Conservation (phyloP, 805 yeast species). For the Lachancea nothofagi region DNA sequence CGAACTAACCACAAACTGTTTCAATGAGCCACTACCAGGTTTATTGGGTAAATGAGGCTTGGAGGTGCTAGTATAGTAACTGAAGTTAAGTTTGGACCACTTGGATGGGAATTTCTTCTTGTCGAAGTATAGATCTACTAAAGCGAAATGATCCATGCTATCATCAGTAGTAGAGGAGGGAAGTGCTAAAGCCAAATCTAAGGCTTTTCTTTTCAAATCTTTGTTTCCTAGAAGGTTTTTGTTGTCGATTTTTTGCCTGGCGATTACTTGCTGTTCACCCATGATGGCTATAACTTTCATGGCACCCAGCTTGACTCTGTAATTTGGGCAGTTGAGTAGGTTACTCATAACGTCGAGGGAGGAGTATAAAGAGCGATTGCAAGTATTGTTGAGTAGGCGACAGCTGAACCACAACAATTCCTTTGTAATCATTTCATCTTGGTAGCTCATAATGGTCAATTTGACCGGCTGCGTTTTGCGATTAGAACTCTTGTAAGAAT, state of each 20-base stretch:
- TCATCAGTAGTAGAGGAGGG: slow-evolving; percentile 44
- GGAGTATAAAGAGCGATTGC: slow-evolving; percentile 61
- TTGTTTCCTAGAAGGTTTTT: slow-evolving; percentile 22
- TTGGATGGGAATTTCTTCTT: slow-evolving; percentile 44
- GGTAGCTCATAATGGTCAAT: slow-evolving; percentile 39
- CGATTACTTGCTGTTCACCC: slow-evolving; percentile 52
- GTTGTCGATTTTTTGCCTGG: slow-evolving; percentile 28
- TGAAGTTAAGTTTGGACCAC: slow-evolving; percentile 53
- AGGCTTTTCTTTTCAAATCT: slow-evolving; percentile 40
- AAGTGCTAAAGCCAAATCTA: slow-evolving; percentile 48
- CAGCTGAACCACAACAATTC: slow-evolving; percentile 58
- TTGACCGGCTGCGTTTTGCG: slow-evolving; percentile 43
- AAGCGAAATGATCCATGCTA: slow-evolving; percentile 37
- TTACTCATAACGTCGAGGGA: slow-evolving; percentile 55
- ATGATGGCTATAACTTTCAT: slow-evolving; percentile 54
- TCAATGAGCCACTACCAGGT: slow-evolving; percentile 32
- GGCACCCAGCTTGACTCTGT: slow-evolving; percentile 54
- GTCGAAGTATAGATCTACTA: slow-evolving; percentile 43
- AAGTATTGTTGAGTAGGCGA: slow-evolving; percentile 60
- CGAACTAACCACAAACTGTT: slow-evolving; percentile 45
- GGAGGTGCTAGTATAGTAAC: slow-evolving; percentile 40
- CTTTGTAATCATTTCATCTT: slow-evolving; percentile 45
- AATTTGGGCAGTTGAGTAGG: slow-evolving; percentile 53
- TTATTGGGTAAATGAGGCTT: slow-evolving; percentile 10
- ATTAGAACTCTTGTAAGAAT: slow-evolving; percentile 32